Evolutionary conservation across 2,329 filamentous ascomycete genomes (phyloP).

Genomic region (Colletotrichum nymphaeae): DNA sequence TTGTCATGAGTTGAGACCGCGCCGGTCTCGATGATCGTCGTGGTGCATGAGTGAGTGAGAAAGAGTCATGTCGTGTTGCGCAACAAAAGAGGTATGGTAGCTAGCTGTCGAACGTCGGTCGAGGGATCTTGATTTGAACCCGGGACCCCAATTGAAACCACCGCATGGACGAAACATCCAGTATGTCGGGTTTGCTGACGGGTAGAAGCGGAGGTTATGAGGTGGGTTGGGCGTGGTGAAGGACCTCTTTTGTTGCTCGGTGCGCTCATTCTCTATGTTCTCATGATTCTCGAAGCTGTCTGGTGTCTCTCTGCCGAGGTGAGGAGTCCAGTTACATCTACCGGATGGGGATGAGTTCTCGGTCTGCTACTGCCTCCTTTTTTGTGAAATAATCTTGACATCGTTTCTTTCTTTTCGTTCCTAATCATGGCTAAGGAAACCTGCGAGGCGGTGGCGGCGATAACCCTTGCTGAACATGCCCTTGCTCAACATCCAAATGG

Average conservation of each 20-base stretch:
- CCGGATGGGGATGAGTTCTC: neutral
- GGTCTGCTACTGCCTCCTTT: neutral
- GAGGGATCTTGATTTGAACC: neutral
- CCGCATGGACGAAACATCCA: neutral
- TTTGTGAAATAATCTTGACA: neutral
- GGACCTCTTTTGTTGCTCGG: neutral
- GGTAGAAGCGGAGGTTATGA: neutral
- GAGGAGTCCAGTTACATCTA: neutral
- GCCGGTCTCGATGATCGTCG: neutral
- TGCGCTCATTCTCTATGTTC: neutral
- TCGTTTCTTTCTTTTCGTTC: neutral
- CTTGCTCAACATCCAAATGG: constrained; percentile 11
- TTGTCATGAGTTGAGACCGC: neutral
- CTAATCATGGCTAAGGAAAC: constrained; percentile 11
- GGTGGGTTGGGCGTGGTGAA: neutral
- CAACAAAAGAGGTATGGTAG: neutral
- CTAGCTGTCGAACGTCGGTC: neutral
- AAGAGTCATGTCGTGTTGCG: neutral
- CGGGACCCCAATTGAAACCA: neutral
- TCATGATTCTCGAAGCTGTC: constrained; percentile 5
- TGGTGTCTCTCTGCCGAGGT: neutral
- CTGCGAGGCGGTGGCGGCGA: constrained; percentile 32
- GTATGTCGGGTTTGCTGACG: neutral
- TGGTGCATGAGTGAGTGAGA: constrained; percentile 1
- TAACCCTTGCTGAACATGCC: constrained; percentile 9